Evolutionary conservation across 257 asterid genomes (phyloP), one percentile per base, ranked within the genome.

Genomic region (Capsicum chinense): DNA sequence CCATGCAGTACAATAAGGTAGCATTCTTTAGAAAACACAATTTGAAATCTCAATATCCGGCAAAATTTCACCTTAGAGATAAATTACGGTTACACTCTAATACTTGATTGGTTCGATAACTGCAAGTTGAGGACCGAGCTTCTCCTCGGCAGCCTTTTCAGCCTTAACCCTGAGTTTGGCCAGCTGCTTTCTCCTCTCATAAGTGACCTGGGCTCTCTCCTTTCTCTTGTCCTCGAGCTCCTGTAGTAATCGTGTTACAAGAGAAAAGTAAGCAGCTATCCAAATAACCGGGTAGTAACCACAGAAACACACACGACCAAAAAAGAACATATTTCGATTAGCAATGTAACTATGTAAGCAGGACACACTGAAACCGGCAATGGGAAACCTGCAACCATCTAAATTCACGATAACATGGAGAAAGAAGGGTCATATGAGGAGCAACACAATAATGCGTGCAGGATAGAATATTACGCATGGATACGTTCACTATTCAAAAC

Each of bases 201-300:
- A 95, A 14, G 88, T 62, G 14, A 82, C 90, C 86, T 94, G 97
- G 54, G 97, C 86, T 84, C 97, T 92, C 47, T 95, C 98, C 82
- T 94, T 95, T 86, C 99, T 94, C 97, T 95, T 95, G 90, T 92
- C 87, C 93, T 95, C 99, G 33, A 95, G 86, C 87, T 95, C 98
- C 99, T 95, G 83, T n/a, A 59, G 14, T 63, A 57, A 48, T 2
- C 76, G 74, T 58, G 7, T 42, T 47, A 57, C 54, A 63, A 54
- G 50, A 26, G 63, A 35, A 12, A 76, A 26, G 48, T 76, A 52
- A 52, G 81, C 21, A 54, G 54, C 13, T 35, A 76, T 8, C 21
- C 15, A 1, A 54, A 15, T 5, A 21, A 3, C 21, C 21, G 0
- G 2, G 12, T 11, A 73, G 3, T 11, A 59, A 73, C 26, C n/a